Percentiles rank a stretch among this genome's conserved stretches.
Conservation (phyloP, 331 rosid genomes). For the Rosa hybrid region DNA sequence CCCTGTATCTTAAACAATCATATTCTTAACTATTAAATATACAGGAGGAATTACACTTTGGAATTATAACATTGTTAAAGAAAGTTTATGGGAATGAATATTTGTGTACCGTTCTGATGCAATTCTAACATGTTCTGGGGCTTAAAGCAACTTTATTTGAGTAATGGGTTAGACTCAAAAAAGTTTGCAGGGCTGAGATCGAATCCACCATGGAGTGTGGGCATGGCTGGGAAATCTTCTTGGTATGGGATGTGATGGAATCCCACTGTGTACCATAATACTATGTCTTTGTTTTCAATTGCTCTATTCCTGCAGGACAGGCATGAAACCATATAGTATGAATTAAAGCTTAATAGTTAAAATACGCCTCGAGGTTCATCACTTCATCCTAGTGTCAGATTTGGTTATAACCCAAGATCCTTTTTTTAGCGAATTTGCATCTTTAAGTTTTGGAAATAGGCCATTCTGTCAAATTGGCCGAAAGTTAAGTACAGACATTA, state of each 20-base stretch:
- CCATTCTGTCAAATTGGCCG: no score
- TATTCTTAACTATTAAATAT: background rate
- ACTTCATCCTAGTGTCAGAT: background rate
- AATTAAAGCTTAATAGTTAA: background rate
- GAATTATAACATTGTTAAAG: background rate
- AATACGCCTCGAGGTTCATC: background rate
- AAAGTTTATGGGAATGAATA: background rate
- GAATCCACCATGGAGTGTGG: slow-evolving; percentile 70
- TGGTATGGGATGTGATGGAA: slow-evolving; percentile 82
- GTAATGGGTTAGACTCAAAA: slow-evolving; percentile 64
- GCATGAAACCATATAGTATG: background rate
- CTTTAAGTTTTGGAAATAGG: no score
- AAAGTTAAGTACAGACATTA: no score
- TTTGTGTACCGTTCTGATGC: background rate
- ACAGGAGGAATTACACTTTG: background rate
- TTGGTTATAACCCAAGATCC: no score
- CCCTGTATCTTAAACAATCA: background rate
- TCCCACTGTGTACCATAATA: slow-evolving; percentile 84
- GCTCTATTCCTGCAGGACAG: slow-evolving; percentile 56
- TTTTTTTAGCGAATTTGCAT: no score
- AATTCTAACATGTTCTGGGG: background rate
- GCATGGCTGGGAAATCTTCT: slow-evolving; percentile 84
- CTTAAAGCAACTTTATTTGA: slow-evolving; percentile 18
- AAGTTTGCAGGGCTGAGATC: slow-evolving; percentile 86
- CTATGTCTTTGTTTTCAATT: slow-evolving; percentile 80